Conservation (phyloP, 2,329 filamentous ascomycete species). For the Lojkania enalia region DNA sequence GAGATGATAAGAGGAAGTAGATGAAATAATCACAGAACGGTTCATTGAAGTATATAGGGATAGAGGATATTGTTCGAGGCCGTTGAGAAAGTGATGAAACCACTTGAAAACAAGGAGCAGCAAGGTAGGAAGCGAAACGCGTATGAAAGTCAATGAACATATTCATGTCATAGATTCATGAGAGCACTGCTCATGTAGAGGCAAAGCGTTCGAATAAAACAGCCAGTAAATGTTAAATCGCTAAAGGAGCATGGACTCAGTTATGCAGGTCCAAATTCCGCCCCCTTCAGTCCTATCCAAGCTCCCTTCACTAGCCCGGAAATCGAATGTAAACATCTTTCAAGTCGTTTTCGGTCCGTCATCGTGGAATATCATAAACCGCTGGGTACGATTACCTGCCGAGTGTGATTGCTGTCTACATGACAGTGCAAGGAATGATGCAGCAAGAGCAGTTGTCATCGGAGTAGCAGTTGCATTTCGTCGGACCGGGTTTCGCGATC, state of each 20-base stretch:
- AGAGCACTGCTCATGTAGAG: too few relatives aligned
- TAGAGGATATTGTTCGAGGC: slow-evolving; percentile 10
- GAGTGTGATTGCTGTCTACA: too few relatives aligned
- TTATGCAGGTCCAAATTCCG: not conserved
- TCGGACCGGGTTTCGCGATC: slow-evolving; percentile 40
- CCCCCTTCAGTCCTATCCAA: too few relatives aligned
- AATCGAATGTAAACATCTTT: not conserved
- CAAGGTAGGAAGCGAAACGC: not conserved
- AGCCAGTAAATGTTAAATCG: too few relatives aligned
- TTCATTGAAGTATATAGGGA: slow-evolving; percentile 5
- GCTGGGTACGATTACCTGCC: not conserved
- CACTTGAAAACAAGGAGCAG: not conserved
- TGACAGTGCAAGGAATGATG: slow-evolving; percentile 21
- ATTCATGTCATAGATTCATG: not conserved
- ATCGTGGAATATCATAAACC: not conserved
- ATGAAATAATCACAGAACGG: not conserved
- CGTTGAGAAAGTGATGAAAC: slow-evolving; percentile 1
- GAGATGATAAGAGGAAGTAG: not conserved
- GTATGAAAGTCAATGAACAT: not conserved
- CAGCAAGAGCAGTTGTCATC: slow-evolving; percentile 22
- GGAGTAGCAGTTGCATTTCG: slow-evolving; percentile 29
- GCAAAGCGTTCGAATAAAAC: too few relatives aligned
- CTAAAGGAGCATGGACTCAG: too few relatives aligned
- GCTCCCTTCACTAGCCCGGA: not conserved
- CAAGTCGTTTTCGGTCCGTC: not conserved